These are phyloP conservation scores for Candida michaelii DNA, from an alignment of 805 yeast genomes.

Conservation along the genomic window DNA sequence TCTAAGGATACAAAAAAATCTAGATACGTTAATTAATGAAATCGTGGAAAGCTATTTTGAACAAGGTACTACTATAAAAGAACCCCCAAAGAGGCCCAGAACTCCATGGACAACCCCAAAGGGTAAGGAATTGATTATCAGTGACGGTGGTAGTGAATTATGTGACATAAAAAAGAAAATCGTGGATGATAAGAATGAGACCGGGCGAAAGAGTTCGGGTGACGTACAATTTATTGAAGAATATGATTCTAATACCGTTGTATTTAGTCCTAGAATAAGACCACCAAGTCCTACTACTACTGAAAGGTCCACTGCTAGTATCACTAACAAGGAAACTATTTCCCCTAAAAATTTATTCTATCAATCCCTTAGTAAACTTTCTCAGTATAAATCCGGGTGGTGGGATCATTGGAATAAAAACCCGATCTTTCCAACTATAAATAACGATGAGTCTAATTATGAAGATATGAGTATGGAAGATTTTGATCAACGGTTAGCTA, in stretches of 20 bases:
- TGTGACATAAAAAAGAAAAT: too few species aligned
- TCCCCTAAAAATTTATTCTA: too few species aligned
- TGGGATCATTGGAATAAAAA: too few species aligned
- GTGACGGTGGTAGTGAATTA: too few species aligned
- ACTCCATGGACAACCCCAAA: too few species aligned
- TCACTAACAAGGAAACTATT: too few species aligned
- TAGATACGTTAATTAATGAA: conserved; percentile 10
- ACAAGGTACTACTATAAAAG: neutral
- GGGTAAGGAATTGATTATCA: too few species aligned
- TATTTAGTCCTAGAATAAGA: neutral
- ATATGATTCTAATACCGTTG: neutral
- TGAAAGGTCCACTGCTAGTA: too few species aligned
- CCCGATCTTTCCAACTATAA: neutral
- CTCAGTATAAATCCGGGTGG: too few species aligned
- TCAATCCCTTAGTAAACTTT: too few species aligned
- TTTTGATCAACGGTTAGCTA: conserved; percentile 9
- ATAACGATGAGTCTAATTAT: neutral
- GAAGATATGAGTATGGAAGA: conserved; percentile 5
- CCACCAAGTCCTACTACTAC: neutral
- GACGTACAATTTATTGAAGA: neutral
- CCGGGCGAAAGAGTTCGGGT: neutral
- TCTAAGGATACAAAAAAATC: neutral
- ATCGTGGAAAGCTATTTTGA: conserved; percentile 8
- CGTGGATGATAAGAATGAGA: neutral
- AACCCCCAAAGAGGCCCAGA: too few species aligned